These are phyloP conservation scores for Glaciozyma antarctica DNA, from an alignment of 768 basidiomycete genomes.

Conservation along the genomic window DNA sequence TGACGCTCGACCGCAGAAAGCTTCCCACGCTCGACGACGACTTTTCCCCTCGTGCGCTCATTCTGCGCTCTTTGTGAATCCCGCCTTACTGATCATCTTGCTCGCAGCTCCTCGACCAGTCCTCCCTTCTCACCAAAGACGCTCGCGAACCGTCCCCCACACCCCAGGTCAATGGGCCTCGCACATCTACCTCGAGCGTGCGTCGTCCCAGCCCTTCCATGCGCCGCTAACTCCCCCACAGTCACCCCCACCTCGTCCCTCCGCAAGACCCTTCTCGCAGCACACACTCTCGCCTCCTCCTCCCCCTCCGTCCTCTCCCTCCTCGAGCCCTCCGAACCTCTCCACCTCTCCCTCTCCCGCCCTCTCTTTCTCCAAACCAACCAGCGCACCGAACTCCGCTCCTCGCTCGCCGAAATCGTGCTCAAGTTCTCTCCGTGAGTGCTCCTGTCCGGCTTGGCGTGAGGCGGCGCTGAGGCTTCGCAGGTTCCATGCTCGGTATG, in stretches of 20 bases:
- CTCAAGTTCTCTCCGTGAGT: constrained; percentile 47
- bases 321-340: constrained; percentile 11
- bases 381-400: constrained; percentile 64
- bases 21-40: background rate
- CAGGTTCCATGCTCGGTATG: constrained; percentile 67
- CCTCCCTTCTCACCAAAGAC: background rate
- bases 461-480: constrained; percentile 10
- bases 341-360: constrained; percentile 78
- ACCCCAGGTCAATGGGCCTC: background rate
- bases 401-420: constrained; percentile 51
- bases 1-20: background rate
- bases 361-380: constrained; percentile 70
- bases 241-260: no score
- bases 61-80: background rate
- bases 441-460: background rate
- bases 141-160: background rate
- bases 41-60: background rate
- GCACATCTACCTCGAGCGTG: background rate
- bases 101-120: background rate
- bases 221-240: no score
- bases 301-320: no score
- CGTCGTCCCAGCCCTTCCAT: no score
- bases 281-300: no score
- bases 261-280: no score
- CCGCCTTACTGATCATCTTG: no score